Evolutionary conservation across 1,139 yeast genomes (phyloP), one percentile per base, ranked within the genome.

Genomic region (Hanseniaspora uvarum): DNA sequence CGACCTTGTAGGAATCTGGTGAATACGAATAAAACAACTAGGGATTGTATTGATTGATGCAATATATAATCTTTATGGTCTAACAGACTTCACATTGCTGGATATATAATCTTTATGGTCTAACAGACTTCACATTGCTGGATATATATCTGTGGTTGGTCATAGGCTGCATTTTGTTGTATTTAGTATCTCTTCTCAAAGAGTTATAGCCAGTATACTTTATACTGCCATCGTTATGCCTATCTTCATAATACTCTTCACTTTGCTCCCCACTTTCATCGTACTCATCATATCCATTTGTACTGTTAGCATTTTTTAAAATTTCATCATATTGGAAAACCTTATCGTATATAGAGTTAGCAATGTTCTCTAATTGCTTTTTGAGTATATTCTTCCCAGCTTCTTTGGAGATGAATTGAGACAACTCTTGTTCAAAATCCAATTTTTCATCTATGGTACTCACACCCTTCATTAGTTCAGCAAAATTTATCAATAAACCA

Each of bases 381-480:
- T 49, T 44, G 10, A 49, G 11, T 11, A 24, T 23, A 21, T 24
- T 41, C 24, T 41, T 49, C 3, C n/a, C 23, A 18, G 12, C 18
- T 19, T 49, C 39, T 6, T 39, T 39, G 5, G 38, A 37, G 5
- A 41, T 30, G n/a, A 24, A 4, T 4, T 49, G 30, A 21, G 21
- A n/a, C 8, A 49, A 18, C 16, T 49, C 47, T 33, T 43, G 38
- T 33, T 49, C 53, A 41, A 39, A 49, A 19, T 49, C 53, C 21
- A 49, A 33, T n/a, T 49, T 43, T 1, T 28, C 37, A 19, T 41
- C 45, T 26, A 26, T 31, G 14, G 11, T n/a, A 18, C 38, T 49
- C 12, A 49, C 30, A 14, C 26, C 34, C 14, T 49, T 38, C 19
- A 49, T 40, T 2, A 36, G 16, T 11, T 41, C 37, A 14, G 44